Base-by-base conservation (phyloP, 148 eudicot species). In the Fallopia convolvulus region DNA sequence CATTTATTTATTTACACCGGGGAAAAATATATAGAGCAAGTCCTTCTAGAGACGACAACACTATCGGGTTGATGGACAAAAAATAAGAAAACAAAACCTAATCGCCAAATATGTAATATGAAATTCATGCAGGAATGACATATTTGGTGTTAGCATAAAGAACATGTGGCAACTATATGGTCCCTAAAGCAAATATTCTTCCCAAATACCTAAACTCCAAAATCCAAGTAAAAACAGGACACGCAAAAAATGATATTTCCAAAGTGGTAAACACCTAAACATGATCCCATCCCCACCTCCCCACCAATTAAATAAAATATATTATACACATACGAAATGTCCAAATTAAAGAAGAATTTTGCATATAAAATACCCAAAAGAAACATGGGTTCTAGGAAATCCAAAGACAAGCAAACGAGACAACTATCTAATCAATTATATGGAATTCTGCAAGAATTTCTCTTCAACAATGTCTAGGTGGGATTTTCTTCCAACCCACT, bases 181-280 rank as follows among this genome's bases (percentile, higher is more conserved):
- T 36, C 72, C 72, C 72, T 68, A 68, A 68, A 68, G 46, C 46
- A 68, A 68, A 68, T 68, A 68, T 68, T 68, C 72, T 36, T 68
- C 72, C 42, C 72, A 68, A 68, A 68, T 33, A 68, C 72, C 65
- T 58, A 58, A 20, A 58, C 11, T 58, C 65, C 46, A 68, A 68
- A 68, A 68, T 36, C 46, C 72, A 68, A 65, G 70, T 65, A 13
- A 65, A 65, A 65, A 68, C 72, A 68, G 33, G 20, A 23, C 72
- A 30, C 30, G 6, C 8, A 14, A 2, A 65, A 26, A 63, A 65
- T 9, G 33, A 14, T 61, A 61, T 61, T 61, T 61, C 68, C 68
- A 26, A 61, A 61, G 41, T 65, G 70, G 70, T 32, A 9, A 65
- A 65, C 70, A 68, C 72, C 72, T 68, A 68, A 68, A 68, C 21